phyloP scores from a whole-genome alignment of 768 basidiomycete genomes.

The Pulveroboletus sp. region DNA sequence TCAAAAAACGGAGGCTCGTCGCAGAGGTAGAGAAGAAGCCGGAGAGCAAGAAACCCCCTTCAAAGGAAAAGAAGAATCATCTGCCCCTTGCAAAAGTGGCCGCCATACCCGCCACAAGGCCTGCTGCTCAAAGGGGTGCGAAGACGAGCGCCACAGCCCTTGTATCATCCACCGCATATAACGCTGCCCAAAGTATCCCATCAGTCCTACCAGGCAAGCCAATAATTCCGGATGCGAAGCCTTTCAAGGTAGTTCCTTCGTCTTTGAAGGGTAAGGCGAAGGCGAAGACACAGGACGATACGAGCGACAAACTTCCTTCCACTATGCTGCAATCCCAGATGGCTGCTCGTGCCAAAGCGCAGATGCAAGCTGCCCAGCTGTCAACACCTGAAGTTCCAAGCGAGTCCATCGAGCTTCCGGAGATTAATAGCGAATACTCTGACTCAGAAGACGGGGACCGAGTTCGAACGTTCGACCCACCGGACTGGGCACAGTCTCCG shows the following conservation, averaged over 20 bases:
- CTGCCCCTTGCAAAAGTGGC: conserved; percentile 24
- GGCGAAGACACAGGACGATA: conserved; percentile 40
- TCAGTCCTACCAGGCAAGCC: conserved; percentile 28
- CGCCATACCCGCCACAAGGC: conserved; percentile 24
- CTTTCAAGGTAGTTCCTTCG: conserved; percentile 34
- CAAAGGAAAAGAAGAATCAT: conserved; percentile 47
- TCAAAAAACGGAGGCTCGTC: conserved; percentile 65
- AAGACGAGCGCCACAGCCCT: conserved; percentile 31
- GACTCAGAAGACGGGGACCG: conserved; percentile 91
- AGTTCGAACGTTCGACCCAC: conserved; percentile 65
- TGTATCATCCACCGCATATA: conserved; percentile 37
- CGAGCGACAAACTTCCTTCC: conserved; percentile 49
- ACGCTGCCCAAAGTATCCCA: conserved; percentile 32
- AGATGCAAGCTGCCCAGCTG: conserved; percentile 54
- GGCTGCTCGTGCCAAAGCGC: conserved; percentile 66
- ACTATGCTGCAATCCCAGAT: conserved; percentile 61
- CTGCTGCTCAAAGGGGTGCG: conserved; percentile 33
- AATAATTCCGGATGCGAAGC: conserved; percentile 29
- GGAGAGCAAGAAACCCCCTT: conserved; percentile 56
- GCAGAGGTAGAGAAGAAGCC: conserved; percentile 52
- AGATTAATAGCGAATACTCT: conserved; percentile 95
- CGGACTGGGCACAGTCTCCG: conserved; percentile 90
- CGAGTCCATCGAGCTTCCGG: conserved; percentile 87
- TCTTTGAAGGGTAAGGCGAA: conserved; percentile 49
- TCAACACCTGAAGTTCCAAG: conserved; percentile 50